These are phyloP conservation scores for Aspergillus oerlinghausenensis DNA, from an alignment of 2,329 filamentous ascomycete genomes.

Conservation along the genomic window DNA sequence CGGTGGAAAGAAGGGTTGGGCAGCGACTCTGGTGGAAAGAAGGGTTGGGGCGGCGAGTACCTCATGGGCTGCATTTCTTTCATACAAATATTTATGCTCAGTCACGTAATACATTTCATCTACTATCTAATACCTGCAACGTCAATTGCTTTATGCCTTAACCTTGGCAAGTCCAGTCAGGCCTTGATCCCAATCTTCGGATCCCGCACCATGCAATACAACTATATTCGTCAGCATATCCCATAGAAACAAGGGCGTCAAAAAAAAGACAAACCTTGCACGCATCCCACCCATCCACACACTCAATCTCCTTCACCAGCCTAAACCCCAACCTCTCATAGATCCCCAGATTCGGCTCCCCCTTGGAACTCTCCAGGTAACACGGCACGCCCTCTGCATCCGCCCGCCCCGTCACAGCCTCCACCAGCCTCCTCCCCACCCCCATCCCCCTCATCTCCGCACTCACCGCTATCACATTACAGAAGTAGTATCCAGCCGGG, in stretches of 20 bases:
- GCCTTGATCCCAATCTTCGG: constrained; percentile 14
- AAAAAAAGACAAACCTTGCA: constrained; percentile 39
- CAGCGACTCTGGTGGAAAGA: too few species aligned
- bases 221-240: constrained; percentile 7
- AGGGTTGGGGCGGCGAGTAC: too few species aligned
- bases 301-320: constrained; percentile 61
- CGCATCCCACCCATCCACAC: constrained; percentile 56
- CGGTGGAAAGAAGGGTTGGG: constrained; percentile 8
- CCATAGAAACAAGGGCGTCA: neutral
- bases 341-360: constrained; percentile 64
- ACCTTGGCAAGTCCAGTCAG: too few species aligned
- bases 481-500: constrained; percentile 66
- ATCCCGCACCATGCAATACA: constrained; percentile 22
- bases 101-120: too few species aligned
- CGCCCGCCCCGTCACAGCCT: constrained; percentile 58
- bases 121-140: too few species aligned
- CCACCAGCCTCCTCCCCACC: constrained; percentile 61
- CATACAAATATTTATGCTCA: too few species aligned
- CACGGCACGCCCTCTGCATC: constrained; percentile 62
- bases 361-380: constrained; percentile 67
- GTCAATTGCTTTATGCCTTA: too few species aligned
- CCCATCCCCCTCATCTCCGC: constrained; percentile 63
- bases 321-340: constrained; percentile 67
- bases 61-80: too few species aligned
- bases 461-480: constrained; percentile 68